These are phyloP conservation scores for Penicillium oxalicum DNA, from an alignment of 2,329 filamentous ascomycete species.

Conservation along the genomic window DNA sequence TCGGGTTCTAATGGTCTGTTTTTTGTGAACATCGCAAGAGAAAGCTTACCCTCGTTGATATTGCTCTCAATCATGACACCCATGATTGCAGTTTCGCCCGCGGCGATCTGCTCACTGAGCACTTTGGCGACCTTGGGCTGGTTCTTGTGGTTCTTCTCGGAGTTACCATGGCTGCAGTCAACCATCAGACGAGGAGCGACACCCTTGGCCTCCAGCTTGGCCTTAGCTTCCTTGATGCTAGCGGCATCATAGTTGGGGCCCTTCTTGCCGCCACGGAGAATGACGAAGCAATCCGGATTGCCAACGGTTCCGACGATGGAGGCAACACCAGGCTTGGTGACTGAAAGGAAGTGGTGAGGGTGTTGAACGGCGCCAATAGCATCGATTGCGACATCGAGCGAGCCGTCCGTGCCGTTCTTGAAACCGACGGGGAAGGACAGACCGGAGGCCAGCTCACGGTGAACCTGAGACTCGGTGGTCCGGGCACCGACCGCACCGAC, in stretches of 20 bases:
- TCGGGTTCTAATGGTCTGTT: too few relatives aligned
- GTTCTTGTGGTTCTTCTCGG: constrained; percentile 91
- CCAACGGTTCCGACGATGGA: constrained; percentile 91
- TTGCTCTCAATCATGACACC: constrained; percentile 99
- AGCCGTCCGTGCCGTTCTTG: constrained; percentile 98
- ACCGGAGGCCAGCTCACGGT: constrained; percentile 88
- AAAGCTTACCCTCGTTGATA: constrained; percentile 73
- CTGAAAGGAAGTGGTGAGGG: constrained; percentile 93
- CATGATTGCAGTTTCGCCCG: constrained; percentile 81
- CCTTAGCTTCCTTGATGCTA: constrained; percentile 79
- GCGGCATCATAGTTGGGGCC: constrained; percentile 89
- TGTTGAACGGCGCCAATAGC: constrained; percentile 89
- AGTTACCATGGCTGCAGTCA: constrained; percentile 97
- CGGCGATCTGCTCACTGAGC: constrained; percentile 76
- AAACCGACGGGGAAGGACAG: constrained; percentile 96
- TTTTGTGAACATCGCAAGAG: neutral
- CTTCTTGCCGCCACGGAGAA: constrained; percentile 83
- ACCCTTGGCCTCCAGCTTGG: constrained; percentile 66
- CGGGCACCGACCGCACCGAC: constrained; percentile 92
- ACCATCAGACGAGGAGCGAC: constrained; percentile 81
- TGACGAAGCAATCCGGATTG: constrained; percentile 96
- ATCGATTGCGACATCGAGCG: constrained; percentile 82
- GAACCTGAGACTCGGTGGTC: constrained; percentile 92
- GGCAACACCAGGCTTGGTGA: constrained; percentile 92
- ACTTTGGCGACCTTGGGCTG: constrained; percentile 85